These are phyloP conservation scores for Alternaria metachromatica DNA, from an alignment of 2,329 filamentous ascomycete genomes.

Conservation along the genomic window DNA sequence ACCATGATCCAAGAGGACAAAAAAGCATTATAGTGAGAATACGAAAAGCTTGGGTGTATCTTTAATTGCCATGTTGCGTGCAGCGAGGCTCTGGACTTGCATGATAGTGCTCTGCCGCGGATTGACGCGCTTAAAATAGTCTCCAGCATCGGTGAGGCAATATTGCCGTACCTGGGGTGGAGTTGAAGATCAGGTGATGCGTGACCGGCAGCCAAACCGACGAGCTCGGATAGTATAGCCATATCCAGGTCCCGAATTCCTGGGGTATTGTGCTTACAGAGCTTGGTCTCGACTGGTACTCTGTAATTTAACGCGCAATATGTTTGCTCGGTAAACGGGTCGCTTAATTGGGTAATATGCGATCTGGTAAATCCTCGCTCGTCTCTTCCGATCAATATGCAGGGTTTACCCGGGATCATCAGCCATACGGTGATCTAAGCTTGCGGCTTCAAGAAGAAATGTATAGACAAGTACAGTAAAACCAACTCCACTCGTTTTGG, in stretches of 20 bases:
- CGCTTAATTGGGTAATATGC: conserved; percentile 44
- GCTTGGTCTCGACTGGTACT: conserved; percentile 41
- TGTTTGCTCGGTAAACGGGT: conserved; percentile 31
- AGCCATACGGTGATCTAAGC: conserved; percentile 16
- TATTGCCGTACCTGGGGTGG: conserved; percentile 26
- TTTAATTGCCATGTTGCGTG: conserved; percentile 30
- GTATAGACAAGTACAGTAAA: conserved; percentile 15
- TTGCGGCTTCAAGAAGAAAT: conserved; percentile 11
- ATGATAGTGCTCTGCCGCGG: conserved; percentile 12
- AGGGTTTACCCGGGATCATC: conserved; percentile 24
- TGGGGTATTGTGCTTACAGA: conserved; percentile 40
- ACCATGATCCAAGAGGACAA: conserved; percentile 11
- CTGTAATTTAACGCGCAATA: conserved; percentile 38
- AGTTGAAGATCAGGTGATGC: conserved; percentile 38
- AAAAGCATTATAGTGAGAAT: conserved; percentile 35
- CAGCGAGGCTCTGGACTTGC: conserved; percentile 27
- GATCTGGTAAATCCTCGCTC: conserved; percentile 24
- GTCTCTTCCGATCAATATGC: conserved; percentile 30
- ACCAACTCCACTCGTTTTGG: conserved; percentile 11
- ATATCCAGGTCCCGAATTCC: conserved; percentile 25
- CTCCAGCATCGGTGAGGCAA: conserved; percentile 19
- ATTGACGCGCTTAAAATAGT: conserved; percentile 38
- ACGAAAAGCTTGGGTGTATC: conserved; percentile 42
- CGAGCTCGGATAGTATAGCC: conserved; percentile 6
- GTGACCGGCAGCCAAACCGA: conserved; percentile 6